Evolutionary conservation across 768 basidiomycete species (phyloP), one percentile per base, ranked within the genome.

Genomic region (Pleurotus sapidus): DNA sequence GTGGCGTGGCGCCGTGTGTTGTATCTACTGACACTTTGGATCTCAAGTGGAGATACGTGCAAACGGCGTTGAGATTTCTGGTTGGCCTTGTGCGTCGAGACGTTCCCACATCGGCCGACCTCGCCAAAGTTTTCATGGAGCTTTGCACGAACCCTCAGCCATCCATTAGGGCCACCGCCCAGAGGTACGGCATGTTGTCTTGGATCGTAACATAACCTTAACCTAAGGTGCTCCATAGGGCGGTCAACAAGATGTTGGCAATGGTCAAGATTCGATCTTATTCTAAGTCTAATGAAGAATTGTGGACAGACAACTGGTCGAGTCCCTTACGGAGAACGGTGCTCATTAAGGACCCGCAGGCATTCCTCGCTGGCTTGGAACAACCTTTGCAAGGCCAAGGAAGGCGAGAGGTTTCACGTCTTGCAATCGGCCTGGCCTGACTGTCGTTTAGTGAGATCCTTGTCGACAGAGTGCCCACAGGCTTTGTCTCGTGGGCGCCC

Each of bases 231-330:
- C 43, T 63, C 12, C 18, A 15, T 59, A 91, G 89, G 58, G 90
- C 84, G 8, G 70, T 91, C 23, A 79, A 85, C 15, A 89, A 86
- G 65, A 65, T 91, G 38, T 74, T 86, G 42, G 78, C 81, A 34
- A 83, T 84, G 63, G 77, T 92, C 66, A 93, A 93, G 71, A 82
- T 91, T 57, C 82, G 92, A 57, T 89, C 86, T 6, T 88, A 88
- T 64, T 82, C 89, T 37, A 73, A 73, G 62, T 82, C 80, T 4
- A 68, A 68, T 3, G 82, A 87, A 39, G 86, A 89, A 56, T 76
- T 91, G 18, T 93, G 91, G 91, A 69, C 83, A 38, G 84, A 84
- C 49, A 82, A 84, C 65, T 91, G 89, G 88, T 73, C 57, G 17
- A 90, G 84, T 68, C 89, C 90, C 4, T 66, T 89, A 30, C 70